Evolutionary conservation across 2,329 filamentous ascomycete species (phyloP), one percentile per base, ranked within the genome.

Genomic region (Monosporascus sp.): DNA sequence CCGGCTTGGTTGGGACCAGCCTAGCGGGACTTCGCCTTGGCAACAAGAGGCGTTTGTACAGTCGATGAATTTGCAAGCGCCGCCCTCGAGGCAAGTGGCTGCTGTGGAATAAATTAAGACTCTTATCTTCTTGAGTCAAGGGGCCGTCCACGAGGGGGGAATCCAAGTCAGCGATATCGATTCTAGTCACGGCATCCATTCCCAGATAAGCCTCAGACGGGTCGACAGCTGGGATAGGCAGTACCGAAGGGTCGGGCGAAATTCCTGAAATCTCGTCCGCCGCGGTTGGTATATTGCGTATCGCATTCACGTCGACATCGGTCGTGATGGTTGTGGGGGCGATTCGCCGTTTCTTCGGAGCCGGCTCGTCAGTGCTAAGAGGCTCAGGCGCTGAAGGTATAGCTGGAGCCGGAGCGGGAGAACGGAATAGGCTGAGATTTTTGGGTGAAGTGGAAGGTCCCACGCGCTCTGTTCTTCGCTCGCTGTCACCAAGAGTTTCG

Each of bases 321-420:
- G 56, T 40, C 8, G 60, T 61, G 26, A 69, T 24, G 9, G 59
- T 46, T 11, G 46, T 54, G 14, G 66, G 67, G 7, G 38, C 56
- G 37, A 69, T 22, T 44, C 56, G 63, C 48, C 62, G 59, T 52
- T 61, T 66, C 55, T 68, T 69, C 20, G n/a, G 19, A 38, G 55
- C 7, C 31, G 48, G 54, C 11, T 54, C 53, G n/a, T 53, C 47
- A 17, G n/a, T 19, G 24, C 16, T 27, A 37, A 37, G 9, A 4
- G 44, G 14, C 11, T 49, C 20, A 19, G 49, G 26, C 11, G 43
- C 22, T 46, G 22, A 31, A 17, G 9, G 9, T n/a, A 8, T 41
- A 11, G 38, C 26, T 8, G 31, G 43, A 46, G 37, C 34, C 17
- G 31, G 31, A 14, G 31, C 31, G 31, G 31, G 31, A 14, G 31